Base-by-base conservation (phyloP, 2,329 filamentous ascomycete genomes). In the Aspergillus cejpii region DNA sequence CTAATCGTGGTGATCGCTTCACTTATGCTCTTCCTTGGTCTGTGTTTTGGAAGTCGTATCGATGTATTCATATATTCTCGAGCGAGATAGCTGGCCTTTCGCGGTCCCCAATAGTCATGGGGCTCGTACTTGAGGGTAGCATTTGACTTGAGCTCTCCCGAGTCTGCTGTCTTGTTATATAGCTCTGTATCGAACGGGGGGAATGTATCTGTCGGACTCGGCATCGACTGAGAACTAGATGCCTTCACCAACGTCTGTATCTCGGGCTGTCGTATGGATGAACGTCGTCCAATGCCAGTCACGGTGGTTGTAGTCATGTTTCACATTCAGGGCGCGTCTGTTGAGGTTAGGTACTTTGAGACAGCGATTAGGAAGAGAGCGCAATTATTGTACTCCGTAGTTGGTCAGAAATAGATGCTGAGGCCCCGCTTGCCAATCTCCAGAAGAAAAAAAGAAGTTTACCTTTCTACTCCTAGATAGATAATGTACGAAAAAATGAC, bases 1-100 rank as follows among this genome's bases (percentile, higher is more conserved):
- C 88, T 77, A 57, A 96, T 91, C 2, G 81, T 89, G 56, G 80
- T 81, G 53, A 96, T 79, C n/a, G 91, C 88, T 67, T 95, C 88
- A 59, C 81, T 83, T 56, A 96, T 78, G 68, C 89, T 95, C 75
- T 91, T 94, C 64, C 92, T 87, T 53, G 85, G 75, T 14, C 72
- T 73, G 61, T 90, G 86, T 55, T 80, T 67, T 33, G 63, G 56
- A 50, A 54, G 61, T 51, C 52, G 60, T 48, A 52, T 50, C 15
- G 59, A 45, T 50, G 50, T 60, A 28, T 66, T 64, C 37, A 65
- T 65, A 53, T 70, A 67, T 29, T 66, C 59, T 64, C 72, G 70
- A 19, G 67, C 57, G 46, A 70, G 61, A 53, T 72, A 71, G 51
- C 69, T 72, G 50, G 78, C 74, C 59, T 74, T 79, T 36, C 78